Conservation (phyloP, 768 basidiomycete species). For the Rhizopogon vinicolor region DNA sequence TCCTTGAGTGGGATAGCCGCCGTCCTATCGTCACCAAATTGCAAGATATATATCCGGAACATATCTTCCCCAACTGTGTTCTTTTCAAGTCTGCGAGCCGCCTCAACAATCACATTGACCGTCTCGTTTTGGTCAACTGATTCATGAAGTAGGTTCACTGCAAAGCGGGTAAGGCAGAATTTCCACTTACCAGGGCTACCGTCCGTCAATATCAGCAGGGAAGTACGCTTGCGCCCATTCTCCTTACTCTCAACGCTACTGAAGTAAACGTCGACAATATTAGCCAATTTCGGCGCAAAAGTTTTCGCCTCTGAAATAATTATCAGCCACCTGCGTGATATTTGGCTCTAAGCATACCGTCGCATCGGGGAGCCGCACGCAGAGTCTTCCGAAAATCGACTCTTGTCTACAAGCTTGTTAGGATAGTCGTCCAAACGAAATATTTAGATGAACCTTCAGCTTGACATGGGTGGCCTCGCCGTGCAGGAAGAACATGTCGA, state of each 20-base stretch:
- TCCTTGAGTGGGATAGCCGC: constrained; percentile 17
- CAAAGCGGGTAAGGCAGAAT: background rate
- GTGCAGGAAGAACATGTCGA: constrained; percentile 16
- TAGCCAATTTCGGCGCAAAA: constrained; percentile 12
- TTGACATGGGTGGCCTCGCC: constrained; percentile 4
- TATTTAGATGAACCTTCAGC: constrained; percentile 2
- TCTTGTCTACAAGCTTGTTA: constrained; percentile 4
- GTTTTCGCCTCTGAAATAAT: background rate
- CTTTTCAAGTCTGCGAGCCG: constrained; percentile 9
- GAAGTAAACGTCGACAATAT: constrained; percentile 14
- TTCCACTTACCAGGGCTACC: constrained; percentile 12
- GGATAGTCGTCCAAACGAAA: too few relatives aligned
- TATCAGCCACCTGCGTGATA: background rate
- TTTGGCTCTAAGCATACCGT: background rate
- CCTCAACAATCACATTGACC: constrained; percentile 2
- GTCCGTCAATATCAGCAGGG: constrained; percentile 17
- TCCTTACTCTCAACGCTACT: background rate
- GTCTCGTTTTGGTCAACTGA: constrained; percentile 13
- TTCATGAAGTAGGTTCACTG: background rate
- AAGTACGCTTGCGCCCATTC: constrained; percentile 4
- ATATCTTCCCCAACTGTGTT: constrained; percentile 8
- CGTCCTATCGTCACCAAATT: constrained; percentile 19
- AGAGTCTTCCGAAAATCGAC: constrained; percentile 7
- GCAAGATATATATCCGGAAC: constrained; percentile 20
- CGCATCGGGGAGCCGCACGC: constrained; percentile 9